Evolutionary conservation across 345 rosid genomes (phyloP).

Genomic region (Murraya paniculata): DNA sequence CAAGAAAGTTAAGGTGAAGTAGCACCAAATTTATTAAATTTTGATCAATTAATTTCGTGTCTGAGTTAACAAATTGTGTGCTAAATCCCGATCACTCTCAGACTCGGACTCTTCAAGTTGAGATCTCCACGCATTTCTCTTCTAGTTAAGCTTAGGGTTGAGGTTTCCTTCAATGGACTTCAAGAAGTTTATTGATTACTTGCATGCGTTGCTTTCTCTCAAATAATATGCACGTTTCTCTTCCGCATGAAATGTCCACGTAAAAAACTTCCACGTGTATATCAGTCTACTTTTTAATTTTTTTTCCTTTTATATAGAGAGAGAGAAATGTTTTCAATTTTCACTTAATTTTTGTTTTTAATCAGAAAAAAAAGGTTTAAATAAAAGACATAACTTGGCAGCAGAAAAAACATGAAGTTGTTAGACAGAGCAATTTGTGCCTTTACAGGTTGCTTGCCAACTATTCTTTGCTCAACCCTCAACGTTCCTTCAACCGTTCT

Average conservation of each 20-base stretch:
- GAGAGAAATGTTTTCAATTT: too few relatives aligned
- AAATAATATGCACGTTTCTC: not conserved
- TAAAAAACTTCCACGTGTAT: not conserved
- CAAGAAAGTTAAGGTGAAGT: not conserved
- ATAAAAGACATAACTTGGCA: not conserved
- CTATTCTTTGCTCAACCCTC: not conserved
- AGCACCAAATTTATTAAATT: too few relatives aligned
- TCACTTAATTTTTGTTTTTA: not conserved
- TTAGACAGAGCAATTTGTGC: not conserved
- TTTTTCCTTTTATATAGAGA: too few relatives aligned
- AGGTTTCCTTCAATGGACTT: not conserved
- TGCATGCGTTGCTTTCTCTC: not conserved
- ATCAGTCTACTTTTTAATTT: not conserved
- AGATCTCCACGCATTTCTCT: not conserved
- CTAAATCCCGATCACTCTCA: too few relatives aligned
- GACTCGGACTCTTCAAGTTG: not conserved
- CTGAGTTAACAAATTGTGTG: too few relatives aligned
- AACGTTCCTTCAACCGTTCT: not conserved
- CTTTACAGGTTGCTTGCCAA: not conserved
- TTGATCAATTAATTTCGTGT: too few relatives aligned
- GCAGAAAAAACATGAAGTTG: slow-evolving; percentile 3
- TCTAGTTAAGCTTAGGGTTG: not conserved
- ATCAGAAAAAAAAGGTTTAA: not conserved
- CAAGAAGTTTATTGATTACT: not conserved
- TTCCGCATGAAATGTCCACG: not conserved